Evolutionary conservation across 108 stramenopile species (phyloP), one percentile per base, ranked within the genome.

Genomic region (Aurantiochytrium sp.): DNA sequence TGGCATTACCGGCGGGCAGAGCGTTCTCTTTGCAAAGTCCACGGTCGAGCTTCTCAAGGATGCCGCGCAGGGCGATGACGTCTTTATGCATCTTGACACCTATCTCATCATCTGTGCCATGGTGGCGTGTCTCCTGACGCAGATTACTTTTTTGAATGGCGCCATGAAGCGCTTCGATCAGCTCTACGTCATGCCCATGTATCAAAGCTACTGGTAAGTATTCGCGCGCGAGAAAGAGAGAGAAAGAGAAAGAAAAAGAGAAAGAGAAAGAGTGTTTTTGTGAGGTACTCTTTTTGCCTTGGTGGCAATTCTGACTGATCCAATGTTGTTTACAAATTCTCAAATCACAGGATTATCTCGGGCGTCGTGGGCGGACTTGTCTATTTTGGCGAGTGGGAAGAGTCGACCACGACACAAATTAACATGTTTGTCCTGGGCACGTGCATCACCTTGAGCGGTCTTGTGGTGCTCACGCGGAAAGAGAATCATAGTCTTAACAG

Each of bases 31-130:
- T 44, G 93, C 93, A 35, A 93, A 93, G 83, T 64, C 72, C 16
- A 88, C 89, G 12, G 90, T 73, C n/a, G 93, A 93, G 51, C 58
- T 93, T 5, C 59, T 93, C 5, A 91, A 91, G 90, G 92, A 91
- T 72, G 92, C 92, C 16, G 5, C 92, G 28, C 16, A 87, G 43
- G 89, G 90, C 87, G 51, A 88, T 42, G 90, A 89, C 10, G 83
- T 58, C 47, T 88, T 89, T 69, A 14, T 19, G 5, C 71, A 88
- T 29, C 42, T 60, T 4, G 76, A 92, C 21, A 60, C 92, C 29
- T 91, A 91, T 53, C 19, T 93, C 6, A 69, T 91, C 25, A 64
- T 90, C 43, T 23, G 90, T 18, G 69, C 51, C 28, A 91, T 90
- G 91, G 89, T 89, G 42, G 72, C 35, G 29, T 72, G 51, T 18